Evolutionary conservation across 495 filamentous ascomycete genomes (phyloP), one percentile per base, ranked within the genome.

Genomic region (Articulospora tetracladia): DNA sequence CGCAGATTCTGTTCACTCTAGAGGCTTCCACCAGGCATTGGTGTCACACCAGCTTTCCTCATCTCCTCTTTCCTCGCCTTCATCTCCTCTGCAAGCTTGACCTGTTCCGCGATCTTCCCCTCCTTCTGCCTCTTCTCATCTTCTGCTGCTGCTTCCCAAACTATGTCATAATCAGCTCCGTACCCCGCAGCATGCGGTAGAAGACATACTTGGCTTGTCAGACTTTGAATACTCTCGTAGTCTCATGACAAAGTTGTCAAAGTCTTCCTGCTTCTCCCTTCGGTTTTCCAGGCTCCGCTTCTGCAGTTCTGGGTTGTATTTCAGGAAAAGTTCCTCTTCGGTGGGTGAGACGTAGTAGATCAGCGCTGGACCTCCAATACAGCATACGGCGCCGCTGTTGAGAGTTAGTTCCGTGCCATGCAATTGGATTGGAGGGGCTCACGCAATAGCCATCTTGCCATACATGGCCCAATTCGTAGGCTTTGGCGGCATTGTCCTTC

Each of bases 231-330:
- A 90, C 65, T 93, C 81, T 79, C 93, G 96, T 69, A 98, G 73
- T 64, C 84, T 86, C 25, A 60, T 78, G 30, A 98, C 86, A 67
- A 95, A 97, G 57, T 93, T 83, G 66, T 95, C 88, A 69, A 96
- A 93, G 23, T 96, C 92, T 74, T 95, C 79, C 63, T 91, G 83
- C 55, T 79, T 81, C 63, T 85, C 81, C 48, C 86, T 77, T 27
- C 93, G 83, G 54, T 87, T 79, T 68, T 91, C 90, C 1, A 92
- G 74, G 55, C 88, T 90, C 64, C 87, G 83, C 72, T 89, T 89
- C 70, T 93, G 90, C 3, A 98, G 83, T 15, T 98, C 94, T 1
- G 93, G 92, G 71, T 93, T 98, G 77, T 97, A 98, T 72, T 80
- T 85, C 79, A 92, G 68, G 77, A 96, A 90, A 10, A 98, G 79